These are phyloP conservation scores for Senecio squalidus DNA, from an alignment of 140 eudicot genomes.

Conservation along the genomic window DNA sequence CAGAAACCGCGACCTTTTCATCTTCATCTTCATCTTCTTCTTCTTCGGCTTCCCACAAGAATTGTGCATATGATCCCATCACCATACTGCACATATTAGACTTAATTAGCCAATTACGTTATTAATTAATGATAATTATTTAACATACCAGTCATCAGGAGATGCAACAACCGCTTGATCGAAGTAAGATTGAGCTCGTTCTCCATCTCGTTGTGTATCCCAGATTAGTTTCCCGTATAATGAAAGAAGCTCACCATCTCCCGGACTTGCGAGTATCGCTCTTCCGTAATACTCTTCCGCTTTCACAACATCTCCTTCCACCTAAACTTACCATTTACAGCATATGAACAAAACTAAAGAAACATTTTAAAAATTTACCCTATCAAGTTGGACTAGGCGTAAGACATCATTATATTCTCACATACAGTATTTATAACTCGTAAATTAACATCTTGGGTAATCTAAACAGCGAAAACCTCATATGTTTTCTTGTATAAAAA, in stretches of 20 bases:
- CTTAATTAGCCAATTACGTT: background rate
- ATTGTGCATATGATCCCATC: constrained; percentile 71
- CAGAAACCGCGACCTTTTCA: constrained; percentile 21
- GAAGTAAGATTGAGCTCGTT: constrained; percentile 63
- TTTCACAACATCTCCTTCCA: constrained; percentile 50
- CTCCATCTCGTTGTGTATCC: constrained; percentile 58
- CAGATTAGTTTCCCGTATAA: constrained; percentile 69
- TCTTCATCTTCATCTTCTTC: constrained; percentile 34
- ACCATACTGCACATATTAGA: constrained; percentile 43
- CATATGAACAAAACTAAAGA: background rate
- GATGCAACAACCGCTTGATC: constrained; percentile 64
- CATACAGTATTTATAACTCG: no score
- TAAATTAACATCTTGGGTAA: no score
- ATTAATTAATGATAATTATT: background rate
- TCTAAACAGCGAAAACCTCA: no score
- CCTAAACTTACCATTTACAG: constrained; percentile 21
- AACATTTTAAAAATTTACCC: background rate
- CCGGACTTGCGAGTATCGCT: constrained; percentile 79
- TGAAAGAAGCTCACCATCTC: constrained; percentile 71
- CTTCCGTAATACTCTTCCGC: constrained; percentile 87
- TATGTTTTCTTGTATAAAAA: no score
- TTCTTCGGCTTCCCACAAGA: constrained; percentile 69
- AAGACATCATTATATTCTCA: no score
- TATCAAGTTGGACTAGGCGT: no score
- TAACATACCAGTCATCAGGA: constrained; percentile 66